phyloP scores from a whole-genome alignment of 345 rosid genomes.

The Rhizophora apiculata region DNA sequence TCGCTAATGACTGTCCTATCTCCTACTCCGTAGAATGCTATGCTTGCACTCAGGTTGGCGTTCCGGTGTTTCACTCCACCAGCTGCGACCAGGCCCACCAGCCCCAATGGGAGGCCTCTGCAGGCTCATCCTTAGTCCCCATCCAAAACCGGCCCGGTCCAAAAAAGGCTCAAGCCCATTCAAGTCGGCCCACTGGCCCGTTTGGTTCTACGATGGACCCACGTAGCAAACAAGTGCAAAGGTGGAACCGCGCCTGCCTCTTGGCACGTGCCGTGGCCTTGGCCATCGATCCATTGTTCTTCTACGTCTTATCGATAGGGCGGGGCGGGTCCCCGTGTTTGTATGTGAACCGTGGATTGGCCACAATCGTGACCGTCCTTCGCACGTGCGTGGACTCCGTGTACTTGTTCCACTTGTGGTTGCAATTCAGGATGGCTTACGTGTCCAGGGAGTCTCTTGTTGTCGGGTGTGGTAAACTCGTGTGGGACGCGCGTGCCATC shows the following conservation, averaged over 20 bases:
- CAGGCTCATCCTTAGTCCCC: slow-evolving; percentile 87
- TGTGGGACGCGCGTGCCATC: slow-evolving; percentile 82
- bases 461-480: slow-evolving; percentile 87
- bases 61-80: slow-evolving; percentile 86
- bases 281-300: slow-evolving; percentile 80
- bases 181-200: slow-evolving; percentile 26
- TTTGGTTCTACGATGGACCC: slow-evolving; percentile 59
- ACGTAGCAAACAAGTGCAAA: slow-evolving; percentile 61
- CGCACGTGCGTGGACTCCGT: slow-evolving; percentile 66
- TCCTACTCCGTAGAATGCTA: slow-evolving; percentile 67
- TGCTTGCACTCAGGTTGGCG: slow-evolving; percentile 92
- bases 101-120: slow-evolving; percentile 96
- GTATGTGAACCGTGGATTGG: slow-evolving; percentile 71
- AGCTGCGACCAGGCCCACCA: slow-evolving; percentile 86
- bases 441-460: slow-evolving; percentile 81
- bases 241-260: slow-evolving; percentile 67
- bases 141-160: slow-evolving; percentile 41
- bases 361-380: slow-evolving; percentile 57
- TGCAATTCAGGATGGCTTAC: slow-evolving; percentile 76
- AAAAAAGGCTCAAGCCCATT: slow-evolving; percentile 7
- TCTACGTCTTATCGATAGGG: slow-evolving; percentile 69
- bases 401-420: slow-evolving; percentile 71
- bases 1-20: slow-evolving; percentile 31
- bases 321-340: slow-evolving; percentile 61
- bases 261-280: slow-evolving; percentile 75